These are phyloP conservation scores for Penicillium canariense DNA, from an alignment of 495 filamentous ascomycete genomes.

Conservation along the genomic window DNA sequence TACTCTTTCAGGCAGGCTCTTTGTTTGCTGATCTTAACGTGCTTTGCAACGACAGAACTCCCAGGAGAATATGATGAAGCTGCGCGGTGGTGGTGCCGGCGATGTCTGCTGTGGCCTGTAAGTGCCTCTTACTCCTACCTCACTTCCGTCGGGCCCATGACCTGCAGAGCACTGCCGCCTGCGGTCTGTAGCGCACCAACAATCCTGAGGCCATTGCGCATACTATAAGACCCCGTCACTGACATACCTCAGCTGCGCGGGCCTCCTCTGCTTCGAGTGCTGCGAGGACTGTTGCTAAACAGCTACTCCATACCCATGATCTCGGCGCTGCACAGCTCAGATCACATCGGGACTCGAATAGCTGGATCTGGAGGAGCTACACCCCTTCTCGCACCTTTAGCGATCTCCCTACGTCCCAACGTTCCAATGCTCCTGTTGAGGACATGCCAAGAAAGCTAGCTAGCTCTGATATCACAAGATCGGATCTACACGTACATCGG, in stretches of 20 bases:
- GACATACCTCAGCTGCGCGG: constrained; percentile 34
- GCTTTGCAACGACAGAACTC: constrained; percentile 22
- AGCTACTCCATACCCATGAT: neutral
- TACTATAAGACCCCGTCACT: constrained; percentile 3
- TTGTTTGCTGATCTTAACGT: neutral
- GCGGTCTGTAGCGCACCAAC: too few relatives aligned
- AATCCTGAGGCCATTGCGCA: neutral
- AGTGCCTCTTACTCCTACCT: constrained; percentile 12
- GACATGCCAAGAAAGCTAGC: too few relatives aligned
- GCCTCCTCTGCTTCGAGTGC: constrained; percentile 47
- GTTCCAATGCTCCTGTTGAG: too few relatives aligned
- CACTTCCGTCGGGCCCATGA: neutral
- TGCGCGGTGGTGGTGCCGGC: constrained; percentile 44
- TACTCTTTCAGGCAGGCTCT: neutral
- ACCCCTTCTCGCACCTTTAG: neutral
- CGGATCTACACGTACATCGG: neutral
- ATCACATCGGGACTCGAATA: neutral
- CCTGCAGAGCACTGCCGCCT: too few relatives aligned
- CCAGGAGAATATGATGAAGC: constrained; percentile 39
- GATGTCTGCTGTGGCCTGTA: constrained; percentile 49
- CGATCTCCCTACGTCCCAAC: neutral
- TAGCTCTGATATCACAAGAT: too few relatives aligned
- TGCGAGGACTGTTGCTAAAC: constrained; percentile 30
- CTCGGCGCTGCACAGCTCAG: neutral
- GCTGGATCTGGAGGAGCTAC: neutral